Conservation (phyloP, 352 stramenopile genomes). For the Phytophthora foliorum region DNA sequence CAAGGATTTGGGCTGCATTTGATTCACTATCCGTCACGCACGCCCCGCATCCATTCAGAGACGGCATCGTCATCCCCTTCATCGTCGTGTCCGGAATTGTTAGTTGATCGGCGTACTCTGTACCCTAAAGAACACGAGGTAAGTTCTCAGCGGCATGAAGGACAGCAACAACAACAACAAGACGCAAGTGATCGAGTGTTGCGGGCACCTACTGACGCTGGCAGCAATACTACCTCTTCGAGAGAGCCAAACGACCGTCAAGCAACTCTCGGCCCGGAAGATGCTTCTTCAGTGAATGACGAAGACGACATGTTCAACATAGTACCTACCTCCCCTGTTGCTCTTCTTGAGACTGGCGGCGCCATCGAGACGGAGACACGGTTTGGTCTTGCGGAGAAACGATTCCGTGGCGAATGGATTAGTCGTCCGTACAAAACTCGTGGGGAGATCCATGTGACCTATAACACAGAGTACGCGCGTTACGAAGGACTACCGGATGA, state of each 20-base stretch:
- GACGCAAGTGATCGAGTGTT: not conserved
- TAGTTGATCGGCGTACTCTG: not conserved
- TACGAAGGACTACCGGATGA: slow-evolving; percentile 79
- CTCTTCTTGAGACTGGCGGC: slow-evolving; percentile 22
- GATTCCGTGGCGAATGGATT: slow-evolving; percentile 45
- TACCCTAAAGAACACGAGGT: slow-evolving; percentile 20
- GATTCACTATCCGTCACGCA: slow-evolving; percentile 11
- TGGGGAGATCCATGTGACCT: slow-evolving; percentile 81
- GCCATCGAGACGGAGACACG: slow-evolving; percentile 1
- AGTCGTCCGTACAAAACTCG: slow-evolving; percentile 74
- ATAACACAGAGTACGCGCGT: slow-evolving; percentile 69
- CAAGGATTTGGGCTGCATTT: slow-evolving; percentile 35
- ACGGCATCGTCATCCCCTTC: not conserved
- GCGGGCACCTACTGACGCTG: not conserved
- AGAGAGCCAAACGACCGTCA: not conserved
- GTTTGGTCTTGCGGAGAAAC: not conserved
- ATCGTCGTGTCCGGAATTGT: not conserved
- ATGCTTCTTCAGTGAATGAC: not conserved
- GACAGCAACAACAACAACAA: slow-evolving; percentile 5
- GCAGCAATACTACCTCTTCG: not conserved
- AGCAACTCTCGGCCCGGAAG: not conserved
- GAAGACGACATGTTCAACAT: not conserved
- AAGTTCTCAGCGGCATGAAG: not conserved
- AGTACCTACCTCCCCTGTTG: slow-evolving; percentile 18
- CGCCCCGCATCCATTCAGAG: slow-evolving; percentile 12